Percentiles rank a stretch among this genome's conserved stretches.
These are phyloP conservation scores for Aspergillus biplanus DNA, from an alignment of 495 filamentous ascomycete genomes.

Conservation along the genomic window DNA sequence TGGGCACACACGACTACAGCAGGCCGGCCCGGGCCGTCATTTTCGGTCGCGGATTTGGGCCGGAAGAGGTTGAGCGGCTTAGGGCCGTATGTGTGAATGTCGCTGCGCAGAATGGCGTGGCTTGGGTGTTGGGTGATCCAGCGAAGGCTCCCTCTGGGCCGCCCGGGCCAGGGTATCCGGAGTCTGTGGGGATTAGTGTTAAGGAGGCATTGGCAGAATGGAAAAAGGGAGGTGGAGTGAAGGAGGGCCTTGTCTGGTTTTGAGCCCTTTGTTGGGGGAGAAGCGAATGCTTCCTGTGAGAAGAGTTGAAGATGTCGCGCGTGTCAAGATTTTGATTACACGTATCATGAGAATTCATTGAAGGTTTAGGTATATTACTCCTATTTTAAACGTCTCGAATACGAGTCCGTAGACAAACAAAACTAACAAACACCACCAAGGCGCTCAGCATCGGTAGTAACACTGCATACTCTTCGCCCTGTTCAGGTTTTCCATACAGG, in stretches of 20 bases:
- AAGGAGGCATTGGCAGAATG: constrained; percentile 28
- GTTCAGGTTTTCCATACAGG: background rate
- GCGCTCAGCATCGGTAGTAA: background rate
- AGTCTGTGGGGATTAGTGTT: constrained; percentile 19
- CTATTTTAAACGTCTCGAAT: too few species aligned
- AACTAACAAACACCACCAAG: too few species aligned
- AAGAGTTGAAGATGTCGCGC: too few species aligned
- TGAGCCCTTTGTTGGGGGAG: too few species aligned
- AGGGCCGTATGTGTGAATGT: constrained; percentile 10
- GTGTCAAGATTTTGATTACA: too few species aligned
- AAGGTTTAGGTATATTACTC: too few species aligned
- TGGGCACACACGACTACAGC: constrained; percentile 38
- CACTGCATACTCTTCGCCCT: background rate
- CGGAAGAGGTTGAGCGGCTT: constrained; percentile 29
- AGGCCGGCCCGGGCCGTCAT: constrained; percentile 34
- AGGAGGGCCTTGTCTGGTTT: too few species aligned
- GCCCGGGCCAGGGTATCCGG: constrained; percentile 25
- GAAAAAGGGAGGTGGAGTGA: constrained; percentile 26
- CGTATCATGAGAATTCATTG: too few species aligned
- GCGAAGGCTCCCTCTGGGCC: constrained; percentile 19
- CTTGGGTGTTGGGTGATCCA: constrained; percentile 29
- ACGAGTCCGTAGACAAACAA: too few species aligned
- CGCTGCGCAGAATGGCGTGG: constrained; percentile 19
- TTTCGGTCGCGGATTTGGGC: constrained; percentile 34
- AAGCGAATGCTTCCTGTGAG: too few species aligned